phyloP scores from a whole-genome alignment of 192 early-diverging fungal species.

The Entomortierella chlamydospora region DNA sequence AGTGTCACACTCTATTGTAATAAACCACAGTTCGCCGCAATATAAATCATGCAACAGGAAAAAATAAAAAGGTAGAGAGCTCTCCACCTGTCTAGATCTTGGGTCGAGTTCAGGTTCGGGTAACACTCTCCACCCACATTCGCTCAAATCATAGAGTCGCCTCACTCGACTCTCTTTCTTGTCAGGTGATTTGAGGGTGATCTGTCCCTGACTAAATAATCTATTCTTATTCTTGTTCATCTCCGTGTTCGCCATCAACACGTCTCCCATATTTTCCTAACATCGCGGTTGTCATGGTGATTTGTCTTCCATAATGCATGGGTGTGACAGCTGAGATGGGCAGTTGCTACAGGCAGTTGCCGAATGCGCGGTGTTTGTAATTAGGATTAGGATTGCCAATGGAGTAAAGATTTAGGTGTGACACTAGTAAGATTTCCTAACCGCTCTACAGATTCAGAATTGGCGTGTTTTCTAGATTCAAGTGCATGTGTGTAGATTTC shows the following conservation, averaged over 20 bases:
- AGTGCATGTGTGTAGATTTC: background rate
- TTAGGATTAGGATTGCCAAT: too few relatives aligned
- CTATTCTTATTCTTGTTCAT: background rate
- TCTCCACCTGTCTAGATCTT: slow-evolving; percentile 1
- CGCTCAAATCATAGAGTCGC: slow-evolving; percentile 17
- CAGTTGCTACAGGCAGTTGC: too few relatives aligned
- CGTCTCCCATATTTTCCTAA: too few relatives aligned
- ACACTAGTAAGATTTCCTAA: background rate
- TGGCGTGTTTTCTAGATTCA: slow-evolving; percentile 12
- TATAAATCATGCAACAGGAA: too few relatives aligned
- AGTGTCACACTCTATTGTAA: too few relatives aligned
- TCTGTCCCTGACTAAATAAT: background rate
- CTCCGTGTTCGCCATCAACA: background rate
- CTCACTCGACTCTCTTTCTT: background rate
- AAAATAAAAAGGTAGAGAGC: too few relatives aligned
- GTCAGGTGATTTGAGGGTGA: background rate
- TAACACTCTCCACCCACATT: slow-evolving; percentile 40
- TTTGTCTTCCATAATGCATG: background rate
- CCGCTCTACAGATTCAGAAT: slow-evolving; percentile 5
- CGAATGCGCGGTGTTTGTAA: too few relatives aligned
- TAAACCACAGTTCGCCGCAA: too few relatives aligned
- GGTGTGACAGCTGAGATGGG: background rate
- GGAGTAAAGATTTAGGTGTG: too few relatives aligned
- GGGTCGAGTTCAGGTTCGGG: slow-evolving; percentile 2
- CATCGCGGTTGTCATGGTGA: too few relatives aligned